Evolutionary conservation across 805 yeast species (phyloP), one percentile per base, ranked within the genome.

Genomic region (Candida andamanensis): DNA sequence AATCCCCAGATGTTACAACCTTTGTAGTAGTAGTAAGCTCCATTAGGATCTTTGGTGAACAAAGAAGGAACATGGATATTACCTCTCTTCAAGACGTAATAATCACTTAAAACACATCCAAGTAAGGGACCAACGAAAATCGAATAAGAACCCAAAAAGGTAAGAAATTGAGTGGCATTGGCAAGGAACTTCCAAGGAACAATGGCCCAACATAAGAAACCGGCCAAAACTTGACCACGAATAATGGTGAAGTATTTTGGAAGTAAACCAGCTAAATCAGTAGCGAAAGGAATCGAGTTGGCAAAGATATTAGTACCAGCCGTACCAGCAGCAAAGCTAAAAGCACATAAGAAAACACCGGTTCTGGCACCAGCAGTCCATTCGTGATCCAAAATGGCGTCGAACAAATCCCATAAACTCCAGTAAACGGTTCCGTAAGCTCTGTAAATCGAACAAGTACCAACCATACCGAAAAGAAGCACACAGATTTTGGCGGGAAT

Each of bases 221-320:
- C 41, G 15, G 36, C 24, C 11, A 40, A 22, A 12, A 40, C 34
- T 29, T 40, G 44, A 15, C 41, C 40, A 21, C 44, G 30, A 17
- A 52, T 33, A 35, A 52, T 52, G 2, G 45, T 50, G 37, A 50
- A 50, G 27, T 52, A 52, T 25, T 42, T 47, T 27, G 56, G 57
- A 4, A 48, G 27, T 24, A 50, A 36, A 22, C 52, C 52, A 7
- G 47, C 33, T 13, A 50, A 26, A 35, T 52, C 57, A 15, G 50
- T 49, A 10, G 56, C 51, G 29, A 42, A 40, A 9, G 46, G 46
- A 28, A 42, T 37, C 4, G 44, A 40, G 36, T 52, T 52, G 11
- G 49, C 57, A 41, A 52, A 50, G 15, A 48, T 50, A 28, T 52
- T 52, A 4, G 57, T 52, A 29, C 54, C 54, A 12, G 54, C 56